These are phyloP conservation scores for Solanum lycopersicoides DNA, from an alignment of 257 asterid species.

Conservation along the genomic window DNA sequence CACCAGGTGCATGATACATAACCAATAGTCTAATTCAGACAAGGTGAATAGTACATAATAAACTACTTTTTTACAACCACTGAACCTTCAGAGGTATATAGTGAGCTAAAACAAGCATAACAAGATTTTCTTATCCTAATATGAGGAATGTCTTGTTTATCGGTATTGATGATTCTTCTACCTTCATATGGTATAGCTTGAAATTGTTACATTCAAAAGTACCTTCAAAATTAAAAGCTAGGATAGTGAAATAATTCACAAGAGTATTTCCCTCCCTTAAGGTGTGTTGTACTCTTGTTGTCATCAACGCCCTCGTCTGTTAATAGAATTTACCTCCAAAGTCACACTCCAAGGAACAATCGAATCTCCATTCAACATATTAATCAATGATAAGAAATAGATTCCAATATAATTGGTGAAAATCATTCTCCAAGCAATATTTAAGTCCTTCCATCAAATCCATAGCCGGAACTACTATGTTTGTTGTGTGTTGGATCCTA, in stretches of 20 bases:
- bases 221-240: background rate
- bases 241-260: background rate
- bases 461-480: too few relatives aligned
- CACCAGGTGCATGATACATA: too few relatives aligned
- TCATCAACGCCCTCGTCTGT: background rate
- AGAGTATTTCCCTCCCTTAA: background rate
- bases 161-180: background rate
- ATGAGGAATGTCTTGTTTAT: background rate
- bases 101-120: too few relatives aligned
- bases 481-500: background rate
- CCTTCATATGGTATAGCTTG: background rate
- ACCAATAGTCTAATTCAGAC: too few relatives aligned
- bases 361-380: too few relatives aligned
- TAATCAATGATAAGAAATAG: background rate
- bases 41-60: too few relatives aligned
- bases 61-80: too few relatives aligned
- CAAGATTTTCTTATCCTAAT: background rate
- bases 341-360: background rate
- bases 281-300: background rate
- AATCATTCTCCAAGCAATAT: too few relatives aligned
- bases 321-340: too few relatives aligned
- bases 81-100: too few relatives aligned
- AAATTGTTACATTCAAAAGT: too few relatives aligned
- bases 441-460: background rate
- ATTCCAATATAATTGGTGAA: background rate